Evolutionary conservation across 2,329 filamentous ascomycete species (phyloP).

Genomic region (Alternaria sp.): DNA sequence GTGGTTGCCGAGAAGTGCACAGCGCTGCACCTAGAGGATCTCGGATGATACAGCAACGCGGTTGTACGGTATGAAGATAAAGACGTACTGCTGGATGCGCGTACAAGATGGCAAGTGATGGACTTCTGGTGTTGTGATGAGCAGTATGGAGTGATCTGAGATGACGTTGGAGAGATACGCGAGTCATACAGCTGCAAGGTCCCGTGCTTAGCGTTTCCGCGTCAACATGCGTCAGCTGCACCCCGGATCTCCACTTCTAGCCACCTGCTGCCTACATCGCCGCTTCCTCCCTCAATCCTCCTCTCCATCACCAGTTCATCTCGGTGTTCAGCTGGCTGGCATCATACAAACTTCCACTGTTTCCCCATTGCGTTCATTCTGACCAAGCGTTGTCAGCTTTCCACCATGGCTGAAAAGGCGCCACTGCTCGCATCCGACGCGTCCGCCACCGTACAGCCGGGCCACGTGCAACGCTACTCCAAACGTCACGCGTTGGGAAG

Average conservation of each 20-base stretch:
- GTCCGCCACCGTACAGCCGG: conserved; percentile 17
- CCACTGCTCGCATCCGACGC: conserved; percentile 27
- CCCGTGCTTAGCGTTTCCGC: conserved; percentile 21
- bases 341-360: conserved; percentile 5
- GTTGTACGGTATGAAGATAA: not conserved
- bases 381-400: not conserved
- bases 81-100: fast-evolving
- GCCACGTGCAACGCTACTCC: conserved; percentile 23
- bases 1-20: not conserved
- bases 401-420: conserved; percentile 34
- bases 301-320: conserved; percentile 15
- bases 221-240: conserved; percentile 25
- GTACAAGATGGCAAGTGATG: not conserved
- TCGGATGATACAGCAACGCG: not conserved
- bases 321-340: conserved; percentile 37
- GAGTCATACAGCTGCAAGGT: conserved; percentile 23
- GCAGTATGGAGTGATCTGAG: not conserved
- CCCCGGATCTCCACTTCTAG: conserved; percentile 33
- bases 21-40: not conserved
- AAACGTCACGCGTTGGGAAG: conserved; percentile 23
- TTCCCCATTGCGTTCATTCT: not conserved
- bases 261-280: conserved; percentile 18
- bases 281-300: conserved; percentile 11
- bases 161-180: conserved; percentile 3
- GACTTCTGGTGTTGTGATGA: not conserved